phyloP scores from a whole-genome alignment of 345 rosid genomes.

The Capsella bursapastoris region DNA sequence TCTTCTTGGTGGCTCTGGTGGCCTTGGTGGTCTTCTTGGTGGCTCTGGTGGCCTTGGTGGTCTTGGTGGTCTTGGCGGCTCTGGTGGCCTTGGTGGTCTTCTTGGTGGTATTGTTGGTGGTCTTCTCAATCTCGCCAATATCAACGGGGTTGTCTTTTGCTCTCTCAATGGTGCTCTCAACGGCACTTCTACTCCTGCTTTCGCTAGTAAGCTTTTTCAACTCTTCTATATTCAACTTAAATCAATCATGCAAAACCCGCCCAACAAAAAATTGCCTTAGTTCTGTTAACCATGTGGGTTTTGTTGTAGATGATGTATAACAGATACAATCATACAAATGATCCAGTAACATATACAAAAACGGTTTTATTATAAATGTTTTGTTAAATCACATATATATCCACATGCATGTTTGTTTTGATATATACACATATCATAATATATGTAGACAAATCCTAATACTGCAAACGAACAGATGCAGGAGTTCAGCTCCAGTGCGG shows the following conservation, averaged over 20 bases:
- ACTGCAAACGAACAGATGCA: conserved; percentile 48
- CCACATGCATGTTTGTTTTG: too few species aligned
- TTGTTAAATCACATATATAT: background rate
- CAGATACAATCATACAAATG: background rate
- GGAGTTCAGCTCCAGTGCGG: conserved; percentile 59
- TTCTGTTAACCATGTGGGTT: background rate
- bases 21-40: conserved; percentile 50
- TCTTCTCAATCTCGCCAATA: conserved; percentile 48
- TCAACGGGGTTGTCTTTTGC: conserved; percentile 61
- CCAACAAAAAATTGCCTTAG: background rate
- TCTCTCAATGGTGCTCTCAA: conserved; percentile 53
- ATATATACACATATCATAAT: too few species aligned
- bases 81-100: conserved; percentile 49
- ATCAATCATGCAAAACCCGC: background rate
- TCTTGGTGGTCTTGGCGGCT: conserved; percentile 35
- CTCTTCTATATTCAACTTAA: background rate
- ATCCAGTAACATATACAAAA: background rate
- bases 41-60: conserved; percentile 48
- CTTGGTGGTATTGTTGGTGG: conserved; percentile 52
- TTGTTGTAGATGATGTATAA: background rate
- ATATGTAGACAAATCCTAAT: background rate
- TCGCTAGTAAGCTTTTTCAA: conserved; percentile 47
- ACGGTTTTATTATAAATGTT: background rate
- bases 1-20: conserved; percentile 45
- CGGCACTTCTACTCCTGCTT: conserved; percentile 35